Percentiles rank a stretch among this genome's conserved stretches.
Conservation (phyloP, 176 grass and related monocot species). For the Rhipidocladum racemiflorum region DNA sequence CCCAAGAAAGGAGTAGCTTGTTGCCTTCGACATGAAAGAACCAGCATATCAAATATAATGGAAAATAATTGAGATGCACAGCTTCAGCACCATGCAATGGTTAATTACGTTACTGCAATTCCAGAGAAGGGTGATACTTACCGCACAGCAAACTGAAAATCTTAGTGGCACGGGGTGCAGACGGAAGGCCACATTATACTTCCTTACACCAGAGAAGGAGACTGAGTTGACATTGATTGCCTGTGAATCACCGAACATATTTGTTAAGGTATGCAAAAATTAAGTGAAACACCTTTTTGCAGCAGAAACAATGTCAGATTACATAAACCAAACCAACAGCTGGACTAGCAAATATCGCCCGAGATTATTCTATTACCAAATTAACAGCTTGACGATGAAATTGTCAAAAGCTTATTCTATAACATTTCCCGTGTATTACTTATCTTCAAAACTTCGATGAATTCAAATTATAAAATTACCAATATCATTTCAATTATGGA, state of each 20-base stretch:
- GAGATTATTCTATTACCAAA: neutral
- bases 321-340: neutral
- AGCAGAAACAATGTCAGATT: neutral
- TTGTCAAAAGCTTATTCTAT: neutral
- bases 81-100: neutral
- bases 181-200: constrained; percentile 41
- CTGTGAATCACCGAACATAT: constrained; percentile 34
- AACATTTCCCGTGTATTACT: neutral
- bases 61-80: neutral
- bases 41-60: neutral
- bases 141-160: constrained; percentile 37
- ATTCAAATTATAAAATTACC: neutral
- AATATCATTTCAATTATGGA: neutral
- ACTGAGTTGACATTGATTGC: constrained; percentile 34
- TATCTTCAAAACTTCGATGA: neutral
- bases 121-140: constrained; percentile 29
- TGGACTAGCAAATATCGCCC: neutral
- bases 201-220: constrained; percentile 49
- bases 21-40: neutral
- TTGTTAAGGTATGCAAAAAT: neutral
- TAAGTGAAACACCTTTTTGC: neutral
- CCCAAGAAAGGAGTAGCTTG: neutral
- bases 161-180: constrained; percentile 36
- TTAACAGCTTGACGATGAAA: neutral
- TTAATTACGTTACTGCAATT: neutral